Evolutionary conservation across 768 basidiomycete species (phyloP), one percentile per base, ranked within the genome.

Genomic region (Mycena rebaudengoi): DNA sequence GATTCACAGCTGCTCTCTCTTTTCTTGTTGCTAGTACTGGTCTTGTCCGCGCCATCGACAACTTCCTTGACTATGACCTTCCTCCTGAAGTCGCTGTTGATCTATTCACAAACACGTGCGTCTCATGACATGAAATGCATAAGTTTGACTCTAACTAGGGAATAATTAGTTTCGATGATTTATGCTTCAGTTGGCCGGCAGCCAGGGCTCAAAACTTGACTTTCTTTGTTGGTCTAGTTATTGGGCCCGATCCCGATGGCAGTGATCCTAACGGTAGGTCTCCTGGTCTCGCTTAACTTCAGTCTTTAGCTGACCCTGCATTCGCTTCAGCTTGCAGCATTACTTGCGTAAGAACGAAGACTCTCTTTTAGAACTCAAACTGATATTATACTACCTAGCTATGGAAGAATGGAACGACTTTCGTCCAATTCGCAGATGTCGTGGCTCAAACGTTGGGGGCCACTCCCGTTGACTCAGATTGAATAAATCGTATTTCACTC

Each of bases 1-100:
- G 55, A 56, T 45, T 56, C 55, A 56, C 55, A 33, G 44, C 43
- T 56, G 32, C 55, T 45, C n/a, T 56, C 33, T 33, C 55, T 46
- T 56, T 56, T 20, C 43, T 56, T 44, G 10, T 56, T 26, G 40
- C 55, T 45, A 56, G 55, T 28, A 32, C 43, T 45, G 55, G 55
- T 32, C 43, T 56, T 56, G 55, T 46, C 43, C 55, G 33, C 44
- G 55, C 55, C 32, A 23, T 56, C 23, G 55, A 56, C 55, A 46
- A 56, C 33, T 56, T 45, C 44, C 41, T 56, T 37, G 33, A 45
- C 30, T 56, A 56, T 45, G 35, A 56, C 23, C 55, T 45, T 56
- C 55, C 55, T 46, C 30, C 55, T 37, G 21, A 33, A 56, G 55
- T 56, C 55, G 46, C 20, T 13, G 18, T 56, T 5, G 25, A 23